Evolutionary conservation across 2,329 filamentous ascomycete genomes (phyloP), one percentile per base, ranked within the genome.

Genomic region (Cladosporium sp.): DNA sequence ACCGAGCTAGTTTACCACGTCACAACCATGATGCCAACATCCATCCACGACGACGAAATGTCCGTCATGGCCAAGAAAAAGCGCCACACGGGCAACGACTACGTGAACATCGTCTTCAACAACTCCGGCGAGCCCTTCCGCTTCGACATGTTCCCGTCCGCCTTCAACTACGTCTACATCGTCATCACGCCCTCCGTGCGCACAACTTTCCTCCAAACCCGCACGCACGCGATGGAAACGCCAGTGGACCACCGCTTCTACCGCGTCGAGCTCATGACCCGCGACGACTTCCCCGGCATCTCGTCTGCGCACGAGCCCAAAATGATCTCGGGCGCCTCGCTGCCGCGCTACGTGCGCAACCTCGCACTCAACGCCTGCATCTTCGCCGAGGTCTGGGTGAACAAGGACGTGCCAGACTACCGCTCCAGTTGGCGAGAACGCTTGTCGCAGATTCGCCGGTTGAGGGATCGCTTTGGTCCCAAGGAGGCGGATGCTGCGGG

Each of bases 61-160:
- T 36, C 50, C 20, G 59, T 61, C 20, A 59, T 61, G 5, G 59
- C 56, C 36, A 79, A 83, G 67, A 99, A 99, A 74, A 99, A 99
- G 70, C 80, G 84, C 2, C 95, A 97, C 64, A 93, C 97, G 54
- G 93, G 93, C 52, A 99, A 99, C 64, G 93, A 97, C 68, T 95
- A 89, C 67, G 93, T 99, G 65, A 97, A 96, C 66, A 95, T 99
- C 60, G 86, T 99, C 52, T 99, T 95, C 78, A 99, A 99, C 67
- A 89, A 95, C 63, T 96, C 91, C 2, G 92, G 93, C n/a, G 38
- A 45, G 38, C 86, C 88, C 0, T 97, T 96, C 73, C 80, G 81
- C 48, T 95, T 96, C 65, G 83, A 96, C 65, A 47, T 58, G 17
- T 95, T 99, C 61, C 89, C 89, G 0, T 95, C 90, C 0, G 87